A percentile compares a stretch with the other conserved stretches of the same genome.
Conservation (phyloP, 176 grass and related monocot species). For the Raddia distichophylla region DNA sequence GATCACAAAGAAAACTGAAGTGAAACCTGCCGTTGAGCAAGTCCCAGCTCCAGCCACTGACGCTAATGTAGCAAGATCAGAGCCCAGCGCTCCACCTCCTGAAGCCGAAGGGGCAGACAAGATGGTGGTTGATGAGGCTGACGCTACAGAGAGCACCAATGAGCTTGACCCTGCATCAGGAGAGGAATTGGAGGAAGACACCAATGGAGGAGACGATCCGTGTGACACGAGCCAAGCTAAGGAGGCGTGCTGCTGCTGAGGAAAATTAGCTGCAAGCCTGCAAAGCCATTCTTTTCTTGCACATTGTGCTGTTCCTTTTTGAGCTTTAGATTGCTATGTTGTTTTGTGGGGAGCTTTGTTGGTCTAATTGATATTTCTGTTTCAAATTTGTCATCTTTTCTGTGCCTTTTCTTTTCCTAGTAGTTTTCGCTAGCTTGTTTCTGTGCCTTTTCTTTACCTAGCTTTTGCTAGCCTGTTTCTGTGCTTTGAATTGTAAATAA, state of each 20-base stretch:
- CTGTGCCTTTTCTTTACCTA: not conserved
- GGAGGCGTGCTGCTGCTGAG: slow-evolving; percentile 62
- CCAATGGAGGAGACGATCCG: slow-evolving; percentile 85
- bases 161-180: slow-evolving; percentile 34
- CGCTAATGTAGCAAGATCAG: slow-evolving; percentile 19
- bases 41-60: slow-evolving; percentile 26
- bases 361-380: slow-evolving; percentile 26
- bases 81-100: slow-evolving; percentile 36
- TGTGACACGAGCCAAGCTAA: slow-evolving; percentile 67
- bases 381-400: slow-evolving; percentile 2
- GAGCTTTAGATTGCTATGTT: slow-evolving; percentile 35
- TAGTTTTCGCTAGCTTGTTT: not conserved
- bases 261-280: slow-evolving; percentile 41
- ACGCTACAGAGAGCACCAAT: slow-evolving; percentile 26
- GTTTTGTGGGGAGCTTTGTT: slow-evolving; percentile 37
- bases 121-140: slow-evolving; percentile 49
- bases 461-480: slow-evolving; percentile 8
- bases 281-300: slow-evolving; percentile 33
- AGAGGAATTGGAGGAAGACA: slow-evolving; percentile 59
- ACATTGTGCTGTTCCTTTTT: slow-evolving; percentile 31
- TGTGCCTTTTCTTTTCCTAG: not conserved
- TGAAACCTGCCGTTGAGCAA: slow-evolving; percentile 1
- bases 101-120: slow-evolving; percentile 51
- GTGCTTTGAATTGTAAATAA: slow-evolving; percentile 53
- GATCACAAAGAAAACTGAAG: slow-evolving; percentile 50